A percentile compares a stretch with the other conserved stretches of the same genome.
phyloP scores from a whole-genome alignment of 2,329 filamentous ascomycete genomes.

The Magnaporthiopsis poae region DNA sequence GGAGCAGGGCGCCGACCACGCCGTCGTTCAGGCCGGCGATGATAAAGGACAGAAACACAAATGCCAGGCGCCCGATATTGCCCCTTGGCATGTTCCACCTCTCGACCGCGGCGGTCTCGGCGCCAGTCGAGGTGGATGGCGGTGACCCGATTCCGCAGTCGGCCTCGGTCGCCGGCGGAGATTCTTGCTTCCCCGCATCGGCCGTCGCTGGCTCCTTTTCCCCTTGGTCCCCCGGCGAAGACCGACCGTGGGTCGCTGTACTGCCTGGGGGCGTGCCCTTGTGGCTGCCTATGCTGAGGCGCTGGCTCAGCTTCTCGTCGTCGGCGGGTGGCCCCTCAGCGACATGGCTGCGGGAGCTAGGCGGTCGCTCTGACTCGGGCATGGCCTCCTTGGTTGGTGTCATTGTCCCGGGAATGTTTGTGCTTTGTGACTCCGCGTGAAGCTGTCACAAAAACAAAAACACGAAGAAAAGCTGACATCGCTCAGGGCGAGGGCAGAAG shows the following conservation, averaged over 20 bases:
- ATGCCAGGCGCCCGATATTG: slow-evolving; percentile 10
- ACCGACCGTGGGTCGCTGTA: not conserved
- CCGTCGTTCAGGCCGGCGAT: slow-evolving; percentile 18
- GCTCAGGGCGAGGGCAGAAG: too few relatives aligned
- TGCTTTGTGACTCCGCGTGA: not conserved
- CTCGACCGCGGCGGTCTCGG: not conserved
- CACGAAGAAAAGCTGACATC: too few relatives aligned
- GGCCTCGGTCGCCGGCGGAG: not conserved
- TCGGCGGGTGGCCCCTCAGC: not conserved
- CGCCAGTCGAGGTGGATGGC: not conserved
- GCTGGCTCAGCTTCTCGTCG: too few relatives aligned
- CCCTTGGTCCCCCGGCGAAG: too few relatives aligned
- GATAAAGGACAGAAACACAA: slow-evolving; percentile 6
- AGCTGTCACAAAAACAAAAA: too few relatives aligned
- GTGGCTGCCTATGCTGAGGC: not conserved
- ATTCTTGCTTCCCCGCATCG: too few relatives aligned
- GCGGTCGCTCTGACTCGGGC: not conserved
- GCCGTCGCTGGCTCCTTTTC: not conserved
- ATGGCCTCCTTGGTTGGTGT: not conserved
- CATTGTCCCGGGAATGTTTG: not conserved
- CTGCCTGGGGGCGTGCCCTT: not conserved
- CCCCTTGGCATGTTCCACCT: slow-evolving; percentile 9
- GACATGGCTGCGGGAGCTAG: not conserved
- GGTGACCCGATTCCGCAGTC: not conserved
- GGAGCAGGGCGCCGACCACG: slow-evolving; percentile 7